A percentile compares a stretch with the other conserved stretches of the same genome.
Conservation (phyloP, 2,329 filamentous ascomycete species). For the Curvularia eragrostidis region DNA sequence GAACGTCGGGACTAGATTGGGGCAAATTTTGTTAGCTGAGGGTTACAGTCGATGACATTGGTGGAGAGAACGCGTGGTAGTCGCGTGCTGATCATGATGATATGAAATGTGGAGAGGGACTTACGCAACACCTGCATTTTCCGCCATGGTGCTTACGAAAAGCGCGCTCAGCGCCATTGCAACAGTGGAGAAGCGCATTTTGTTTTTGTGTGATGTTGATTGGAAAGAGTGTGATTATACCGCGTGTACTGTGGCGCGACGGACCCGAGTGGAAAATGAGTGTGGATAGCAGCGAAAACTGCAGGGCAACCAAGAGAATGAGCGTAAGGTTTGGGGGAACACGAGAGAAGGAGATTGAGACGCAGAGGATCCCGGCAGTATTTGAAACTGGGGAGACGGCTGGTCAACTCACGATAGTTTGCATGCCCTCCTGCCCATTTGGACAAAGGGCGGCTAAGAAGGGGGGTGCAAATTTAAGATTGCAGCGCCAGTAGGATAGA, state of each 20-base stretch:
- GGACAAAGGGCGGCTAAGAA: constrained; percentile 27
- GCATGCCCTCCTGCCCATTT: constrained; percentile 14
- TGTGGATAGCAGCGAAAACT: constrained; percentile 31
- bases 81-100: background rate
- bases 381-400: constrained; percentile 32
- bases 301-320: constrained; percentile 22
- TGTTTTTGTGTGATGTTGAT: constrained; percentile 1
- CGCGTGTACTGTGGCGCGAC: constrained; percentile 4
- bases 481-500: constrained; percentile 22
- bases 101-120: constrained; percentile 11
- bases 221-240: constrained; percentile 14
- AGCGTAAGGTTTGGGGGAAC: constrained; percentile 29
- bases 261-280: constrained; percentile 23
- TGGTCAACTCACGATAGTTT: constrained; percentile 24
- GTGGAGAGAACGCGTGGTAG: constrained; percentile 4
- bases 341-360: constrained; percentile 22
- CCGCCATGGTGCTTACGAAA: constrained; percentile 37
- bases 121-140: constrained; percentile 34
- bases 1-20: constrained; percentile 29
- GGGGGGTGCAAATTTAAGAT: constrained; percentile 16
- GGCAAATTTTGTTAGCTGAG: constrained; percentile 18
- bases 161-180: constrained; percentile 38
- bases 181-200: constrained; percentile 43
- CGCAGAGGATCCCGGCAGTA: constrained; percentile 31
- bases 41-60: background rate